Evolutionary conservation across 768 basidiomycete species (phyloP).

Genomic region (Pleurotus giganteus): DNA sequence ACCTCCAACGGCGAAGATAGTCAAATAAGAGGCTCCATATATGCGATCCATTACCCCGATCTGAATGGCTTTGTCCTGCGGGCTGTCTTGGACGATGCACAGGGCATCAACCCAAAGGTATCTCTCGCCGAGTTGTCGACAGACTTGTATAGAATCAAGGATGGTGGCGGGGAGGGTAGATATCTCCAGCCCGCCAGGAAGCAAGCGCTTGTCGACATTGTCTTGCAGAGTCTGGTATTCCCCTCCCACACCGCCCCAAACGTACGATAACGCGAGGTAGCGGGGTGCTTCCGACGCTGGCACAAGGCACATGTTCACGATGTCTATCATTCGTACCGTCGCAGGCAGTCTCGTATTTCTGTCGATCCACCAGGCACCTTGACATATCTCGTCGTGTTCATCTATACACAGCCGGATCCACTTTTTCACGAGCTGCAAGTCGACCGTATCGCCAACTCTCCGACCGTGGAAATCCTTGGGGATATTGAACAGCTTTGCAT

Average conservation of each 20-base stretch:
- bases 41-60: conserved; percentile 1
- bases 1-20: not conserved
- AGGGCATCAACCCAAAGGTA: conserved; percentile 2
- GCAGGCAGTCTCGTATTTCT: not conserved
- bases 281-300: not conserved
- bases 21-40: not conserved
- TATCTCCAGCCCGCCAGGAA: not conserved
- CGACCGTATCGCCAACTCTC: not conserved
- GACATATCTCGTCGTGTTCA: not conserved
- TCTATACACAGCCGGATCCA: not conserved
- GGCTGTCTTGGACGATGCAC: not conserved
- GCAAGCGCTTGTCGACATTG: not conserved
- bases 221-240: not conserved
- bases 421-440: not conserved
- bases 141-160: not conserved
- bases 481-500: not conserved
- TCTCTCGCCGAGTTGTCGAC: not conserved
- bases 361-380: not conserved
- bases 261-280: not conserved
- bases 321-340: not conserved
- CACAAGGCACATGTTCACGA: not conserved
- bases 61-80: not conserved
- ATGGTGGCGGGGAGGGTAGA: not conserved
- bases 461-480: not conserved
- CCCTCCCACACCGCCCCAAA: not conserved